Evolutionary conservation across 306 rosid species (phyloP).

Genomic region (Hylodesmum podocarpum): DNA sequence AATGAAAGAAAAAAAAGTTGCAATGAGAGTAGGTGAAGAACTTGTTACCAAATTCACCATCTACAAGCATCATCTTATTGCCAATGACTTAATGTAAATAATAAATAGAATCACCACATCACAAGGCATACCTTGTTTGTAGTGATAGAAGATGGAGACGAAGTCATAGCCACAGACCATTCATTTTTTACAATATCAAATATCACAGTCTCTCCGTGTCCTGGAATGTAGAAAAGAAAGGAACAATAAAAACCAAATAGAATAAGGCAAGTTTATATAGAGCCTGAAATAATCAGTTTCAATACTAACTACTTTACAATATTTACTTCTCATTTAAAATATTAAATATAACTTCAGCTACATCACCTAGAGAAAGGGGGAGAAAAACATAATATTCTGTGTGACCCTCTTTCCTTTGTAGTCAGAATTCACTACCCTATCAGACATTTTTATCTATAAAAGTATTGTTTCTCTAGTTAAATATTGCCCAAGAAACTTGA

Average conservation of each 20-base stretch:
- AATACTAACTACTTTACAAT: not conserved
- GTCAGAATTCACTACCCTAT: slow-evolving; percentile 6
- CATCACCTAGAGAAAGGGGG: not conserved
- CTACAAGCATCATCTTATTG: no score
- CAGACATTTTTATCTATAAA: not conserved
- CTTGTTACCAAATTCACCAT: no score
- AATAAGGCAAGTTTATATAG: not conserved
- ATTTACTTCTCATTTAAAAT: not conserved
- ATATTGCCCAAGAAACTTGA: not conserved
- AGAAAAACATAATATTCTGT: not conserved
- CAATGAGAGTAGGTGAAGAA: not conserved
- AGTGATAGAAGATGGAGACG: slow-evolving; percentile 79
- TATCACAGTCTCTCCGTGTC: slow-evolving; percentile 77
- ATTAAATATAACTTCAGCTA: not conserved
- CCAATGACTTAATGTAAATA: no score
- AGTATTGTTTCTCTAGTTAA: slow-evolving; percentile 1
- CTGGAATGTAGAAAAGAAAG: slow-evolving; percentile 40
- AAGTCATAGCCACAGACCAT: slow-evolving; percentile 70
- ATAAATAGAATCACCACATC: no score
- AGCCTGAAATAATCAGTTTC: not conserved
- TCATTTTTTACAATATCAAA: slow-evolving; percentile 78
- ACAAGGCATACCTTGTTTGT: slow-evolving; percentile 49
- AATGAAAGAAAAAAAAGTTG: not conserved
- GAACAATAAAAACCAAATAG: not conserved
- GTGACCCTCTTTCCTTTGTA: not conserved